phyloP scores from a whole-genome alignment of 495 filamentous ascomycete species.

The Penicillium tannophilum region DNA sequence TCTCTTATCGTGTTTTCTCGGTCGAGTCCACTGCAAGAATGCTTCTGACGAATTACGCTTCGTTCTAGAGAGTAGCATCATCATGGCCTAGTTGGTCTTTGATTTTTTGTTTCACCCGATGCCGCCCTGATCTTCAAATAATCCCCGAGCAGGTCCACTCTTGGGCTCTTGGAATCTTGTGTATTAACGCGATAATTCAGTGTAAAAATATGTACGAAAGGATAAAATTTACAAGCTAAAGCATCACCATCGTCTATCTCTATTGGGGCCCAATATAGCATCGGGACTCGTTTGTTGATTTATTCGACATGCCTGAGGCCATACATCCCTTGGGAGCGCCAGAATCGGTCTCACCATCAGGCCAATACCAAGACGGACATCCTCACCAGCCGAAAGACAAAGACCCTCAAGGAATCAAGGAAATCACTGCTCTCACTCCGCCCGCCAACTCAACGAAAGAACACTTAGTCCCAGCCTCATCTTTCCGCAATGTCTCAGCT shows the following conservation, averaged over 20 bases:
- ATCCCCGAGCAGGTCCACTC: not conserved
- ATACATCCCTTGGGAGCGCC: not conserved
- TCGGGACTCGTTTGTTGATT: not conserved
- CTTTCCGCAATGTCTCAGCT: constrained; percentile 90
- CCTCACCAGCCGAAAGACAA: not conserved
- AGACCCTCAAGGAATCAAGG: not conserved
- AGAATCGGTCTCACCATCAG: not conserved
- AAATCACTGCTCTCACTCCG: not conserved
- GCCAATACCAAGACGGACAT: too few relatives aligned
- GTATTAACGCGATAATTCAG: not conserved
- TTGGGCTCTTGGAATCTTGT: not conserved
- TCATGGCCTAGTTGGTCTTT: not conserved
- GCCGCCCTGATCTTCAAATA: not conserved
- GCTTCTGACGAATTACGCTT: not conserved
- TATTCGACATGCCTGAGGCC: not conserved
- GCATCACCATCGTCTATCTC: not conserved
- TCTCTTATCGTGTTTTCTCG: not conserved
- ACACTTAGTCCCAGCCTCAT: constrained; percentile 30
- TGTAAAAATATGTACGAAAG: too few relatives aligned
- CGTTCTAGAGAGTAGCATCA: too few relatives aligned
- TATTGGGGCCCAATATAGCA: not conserved
- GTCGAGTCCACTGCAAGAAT: not conserved
- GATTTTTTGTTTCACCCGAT: not conserved
- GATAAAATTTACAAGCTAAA: too few relatives aligned
- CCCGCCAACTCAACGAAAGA: not conserved